Conservation (phyloP, 176 grass and related monocot species). For the Puccinellia tenuiflora region DNA sequence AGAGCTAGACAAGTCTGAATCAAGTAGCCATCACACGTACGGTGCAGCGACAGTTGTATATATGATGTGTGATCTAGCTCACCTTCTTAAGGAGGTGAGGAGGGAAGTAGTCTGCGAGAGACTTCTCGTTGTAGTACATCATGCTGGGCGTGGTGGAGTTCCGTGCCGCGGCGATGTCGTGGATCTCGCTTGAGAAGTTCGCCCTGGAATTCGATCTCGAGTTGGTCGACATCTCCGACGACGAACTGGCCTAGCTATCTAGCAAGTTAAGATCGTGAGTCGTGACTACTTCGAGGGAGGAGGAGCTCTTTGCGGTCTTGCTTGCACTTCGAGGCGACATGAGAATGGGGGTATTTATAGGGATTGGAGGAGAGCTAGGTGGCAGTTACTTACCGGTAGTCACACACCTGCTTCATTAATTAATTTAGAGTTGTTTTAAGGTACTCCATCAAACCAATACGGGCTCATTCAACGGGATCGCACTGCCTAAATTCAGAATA, state of each 20-base stretch:
- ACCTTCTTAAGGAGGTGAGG: slow-evolving; percentile 86
- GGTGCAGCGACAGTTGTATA: background rate
- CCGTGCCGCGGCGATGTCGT: slow-evolving; percentile 53
- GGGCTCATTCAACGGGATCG: no score
- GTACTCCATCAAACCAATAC: no score
- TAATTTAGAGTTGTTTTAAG: no score
- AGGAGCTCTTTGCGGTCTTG: background rate
- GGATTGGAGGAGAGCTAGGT: slow-evolving; percentile 2
- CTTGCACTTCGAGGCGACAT: slow-evolving; percentile 11
- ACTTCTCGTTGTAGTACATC: slow-evolving; percentile 19
- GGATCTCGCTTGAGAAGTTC: slow-evolving; percentile 73
- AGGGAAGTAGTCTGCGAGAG: slow-evolving; percentile 50
- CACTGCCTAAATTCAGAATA: no score
- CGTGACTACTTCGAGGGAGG: background rate
- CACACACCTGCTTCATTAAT: slow-evolving; percentile 16
- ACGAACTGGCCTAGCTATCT: no score
- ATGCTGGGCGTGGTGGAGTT: slow-evolving; percentile 21
- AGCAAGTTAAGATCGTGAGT: background rate
- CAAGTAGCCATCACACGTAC: background rate
- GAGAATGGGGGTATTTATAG: slow-evolving; percentile 42
- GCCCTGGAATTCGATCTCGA: slow-evolving; percentile 52
- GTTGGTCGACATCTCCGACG: slow-evolving; percentile 52
- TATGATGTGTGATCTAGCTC: background rate
- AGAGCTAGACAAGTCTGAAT: background rate
- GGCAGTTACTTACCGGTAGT: slow-evolving; percentile 28